Evolutionary conservation across 2,329 filamentous ascomycete species (phyloP).

Genomic region (Sporothrix mexicana): DNA sequence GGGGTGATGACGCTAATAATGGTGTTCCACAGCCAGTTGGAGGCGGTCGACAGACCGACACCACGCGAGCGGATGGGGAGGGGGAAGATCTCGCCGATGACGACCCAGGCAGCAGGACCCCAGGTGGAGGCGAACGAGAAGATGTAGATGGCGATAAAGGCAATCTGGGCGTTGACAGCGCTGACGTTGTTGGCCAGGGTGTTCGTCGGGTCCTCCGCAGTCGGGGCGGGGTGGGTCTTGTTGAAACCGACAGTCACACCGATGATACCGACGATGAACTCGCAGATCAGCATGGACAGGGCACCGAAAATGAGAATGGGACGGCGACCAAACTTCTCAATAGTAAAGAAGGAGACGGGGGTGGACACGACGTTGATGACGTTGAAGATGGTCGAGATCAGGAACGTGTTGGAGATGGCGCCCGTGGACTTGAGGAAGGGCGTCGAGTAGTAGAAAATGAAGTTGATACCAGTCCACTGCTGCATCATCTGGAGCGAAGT

Average conservation of each 20-base stretch:
- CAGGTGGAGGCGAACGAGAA: constrained; percentile 91
- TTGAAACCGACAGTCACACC: constrained; percentile 67
- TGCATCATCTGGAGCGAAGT: constrained; percentile 82
- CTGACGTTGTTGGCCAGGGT: constrained; percentile 58
- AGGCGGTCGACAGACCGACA: constrained; percentile 83
- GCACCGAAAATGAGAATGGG: constrained; percentile 80
- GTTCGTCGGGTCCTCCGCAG: constrained; percentile 46
- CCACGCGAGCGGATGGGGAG: constrained; percentile 87
- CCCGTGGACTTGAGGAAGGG: constrained; percentile 81
- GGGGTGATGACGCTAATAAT: constrained; percentile 58
- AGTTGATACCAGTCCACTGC: constrained; percentile 86
- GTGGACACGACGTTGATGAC: constrained; percentile 88
- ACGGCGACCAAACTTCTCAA: constrained; percentile 82
- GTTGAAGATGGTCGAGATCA: constrained; percentile 84
- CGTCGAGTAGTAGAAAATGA: constrained; percentile 84
- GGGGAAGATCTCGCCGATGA: constrained; percentile 90
- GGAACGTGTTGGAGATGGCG: constrained; percentile 77
- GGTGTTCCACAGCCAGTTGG: constrained; percentile 87
- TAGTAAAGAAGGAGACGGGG: constrained; percentile 83
- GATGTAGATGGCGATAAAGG: constrained; percentile 91
- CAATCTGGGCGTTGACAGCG: constrained; percentile 73
- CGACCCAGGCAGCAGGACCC: constrained; percentile 80
- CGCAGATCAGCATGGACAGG: constrained; percentile 80
- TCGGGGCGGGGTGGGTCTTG: constrained; percentile 52
- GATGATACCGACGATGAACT: constrained; percentile 83